phyloP scores from a whole-genome alignment of 805 yeast genomes.

The Monosporozyma aerobia region DNA sequence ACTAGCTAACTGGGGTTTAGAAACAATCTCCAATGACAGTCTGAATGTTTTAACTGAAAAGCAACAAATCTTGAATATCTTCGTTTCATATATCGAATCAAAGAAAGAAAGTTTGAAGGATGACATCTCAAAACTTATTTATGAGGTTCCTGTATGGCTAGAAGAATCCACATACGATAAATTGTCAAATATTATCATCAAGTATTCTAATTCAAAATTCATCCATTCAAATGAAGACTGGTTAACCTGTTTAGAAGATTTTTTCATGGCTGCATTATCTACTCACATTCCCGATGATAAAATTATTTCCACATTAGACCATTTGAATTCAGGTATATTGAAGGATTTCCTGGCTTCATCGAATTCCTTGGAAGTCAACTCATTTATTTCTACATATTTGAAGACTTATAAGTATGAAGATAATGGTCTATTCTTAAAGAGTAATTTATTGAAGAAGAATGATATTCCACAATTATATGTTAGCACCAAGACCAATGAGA shows the following conservation, averaged over 20 bases:
- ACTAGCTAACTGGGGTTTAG: constrained; percentile 14
- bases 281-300: constrained; percentile 14
- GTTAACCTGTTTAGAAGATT: constrained; percentile 12
- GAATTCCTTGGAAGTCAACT: constrained; percentile 7
- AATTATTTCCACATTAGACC: constrained; percentile 27
- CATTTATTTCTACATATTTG: constrained; percentile 17
- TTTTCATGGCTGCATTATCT: constrained; percentile 14
- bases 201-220: constrained; percentile 26
- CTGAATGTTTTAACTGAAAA: constrained; percentile 6
- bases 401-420: constrained; percentile 22
- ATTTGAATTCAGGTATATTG: constrained; percentile 22
- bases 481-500: constrained; percentile 14
- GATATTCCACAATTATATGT: constrained; percentile 30
- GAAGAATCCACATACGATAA: constrained; percentile 24
- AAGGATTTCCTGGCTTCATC: constrained; percentile 6
- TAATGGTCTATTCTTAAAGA: constrained; percentile 21
- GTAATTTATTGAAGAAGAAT: constrained; percentile 29
- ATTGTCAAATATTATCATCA: constrained; percentile 28
- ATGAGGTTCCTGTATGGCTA: constrained; percentile 29
- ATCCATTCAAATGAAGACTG: constrained; percentile 11
- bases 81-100: constrained; percentile 6
- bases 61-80: constrained; percentile 6
- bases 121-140: constrained; percentile 29
- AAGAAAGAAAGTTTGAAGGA: constrained; percentile 5
- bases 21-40: constrained; percentile 11